Percentiles rank a stretch among this genome's conserved stretches.
phyloP scores from a whole-genome alignment of 2,329 filamentous ascomycete genomes.

The Fusarium acutatum region DNA sequence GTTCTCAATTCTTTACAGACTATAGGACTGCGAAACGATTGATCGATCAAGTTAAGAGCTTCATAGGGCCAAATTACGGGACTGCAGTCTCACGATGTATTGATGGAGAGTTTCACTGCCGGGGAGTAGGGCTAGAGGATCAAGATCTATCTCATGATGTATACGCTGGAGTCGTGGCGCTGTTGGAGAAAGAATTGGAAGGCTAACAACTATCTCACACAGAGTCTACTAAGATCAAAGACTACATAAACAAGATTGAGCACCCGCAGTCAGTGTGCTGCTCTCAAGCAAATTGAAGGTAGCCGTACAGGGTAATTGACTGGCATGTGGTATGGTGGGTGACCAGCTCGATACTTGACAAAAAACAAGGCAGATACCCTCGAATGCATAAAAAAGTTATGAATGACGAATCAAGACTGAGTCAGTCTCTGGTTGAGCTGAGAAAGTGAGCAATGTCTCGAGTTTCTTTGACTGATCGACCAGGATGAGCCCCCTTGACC shows the following conservation, averaged over 20 bases:
- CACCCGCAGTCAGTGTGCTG: fast-evolving
- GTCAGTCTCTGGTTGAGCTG: conserved; percentile 10
- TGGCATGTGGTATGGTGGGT: neutral
- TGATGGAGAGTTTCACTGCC: neutral
- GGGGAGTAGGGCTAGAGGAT: neutral
- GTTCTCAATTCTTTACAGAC: neutral
- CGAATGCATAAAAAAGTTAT: conserved; percentile 2
- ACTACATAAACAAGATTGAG: neutral
- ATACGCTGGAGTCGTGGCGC: neutral
- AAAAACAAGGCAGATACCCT: conserved; percentile 1
- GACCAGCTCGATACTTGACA: neutral
- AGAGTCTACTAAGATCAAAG: neutral
- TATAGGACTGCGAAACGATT: neutral
- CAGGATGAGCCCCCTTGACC: neutral
- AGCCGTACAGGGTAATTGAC: neutral
- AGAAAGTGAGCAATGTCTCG: conserved; percentile 29
- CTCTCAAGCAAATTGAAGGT: neutral
- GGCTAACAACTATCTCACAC: neutral
- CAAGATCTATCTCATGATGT: neutral
- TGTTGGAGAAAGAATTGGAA: neutral
- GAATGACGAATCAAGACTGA: neutral
- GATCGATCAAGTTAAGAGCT: neutral
- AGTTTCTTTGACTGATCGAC: conserved; percentile 13
- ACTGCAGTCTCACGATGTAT: neutral
- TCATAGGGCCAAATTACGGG: neutral